Evolutionary conservation across 2,329 filamentous ascomycete species (phyloP).

Genomic region (Xylariales sp.): DNA sequence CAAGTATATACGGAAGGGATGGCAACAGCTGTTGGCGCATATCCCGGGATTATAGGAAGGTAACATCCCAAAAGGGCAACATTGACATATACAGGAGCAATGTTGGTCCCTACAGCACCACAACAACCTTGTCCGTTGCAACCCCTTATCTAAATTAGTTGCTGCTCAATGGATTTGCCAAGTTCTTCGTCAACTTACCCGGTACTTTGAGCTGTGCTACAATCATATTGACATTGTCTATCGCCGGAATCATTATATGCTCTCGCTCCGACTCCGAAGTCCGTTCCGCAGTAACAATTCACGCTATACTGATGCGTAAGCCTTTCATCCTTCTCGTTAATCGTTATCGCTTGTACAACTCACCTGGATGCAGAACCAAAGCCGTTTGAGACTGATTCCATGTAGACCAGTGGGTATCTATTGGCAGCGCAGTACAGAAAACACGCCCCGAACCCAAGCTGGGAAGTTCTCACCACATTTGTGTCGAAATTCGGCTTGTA

Average conservation of each 20-base stretch:
- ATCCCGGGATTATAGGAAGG: constrained; percentile 22
- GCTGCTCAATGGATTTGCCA: constrained; percentile 4
- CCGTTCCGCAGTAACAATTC: constrained; percentile 5
- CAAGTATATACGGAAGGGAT: constrained; percentile 12
- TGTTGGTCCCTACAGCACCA: constrained; percentile 21
- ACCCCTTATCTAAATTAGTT: constrained; percentile 12
- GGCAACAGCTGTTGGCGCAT: neutral
- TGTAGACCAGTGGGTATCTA: constrained; percentile 9
- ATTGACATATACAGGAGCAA: constrained; percentile 43
- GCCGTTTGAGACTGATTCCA: too few species aligned
- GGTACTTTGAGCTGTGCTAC: neutral
- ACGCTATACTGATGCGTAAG: constrained; percentile 8
- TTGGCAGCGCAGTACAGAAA: constrained; percentile 11
- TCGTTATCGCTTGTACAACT: neutral
- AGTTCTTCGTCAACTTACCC: constrained; percentile 4
- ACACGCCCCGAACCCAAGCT: too few species aligned
- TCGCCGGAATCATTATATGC: neutral
- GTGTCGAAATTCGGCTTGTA: constrained; percentile 5
- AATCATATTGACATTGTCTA: neutral
- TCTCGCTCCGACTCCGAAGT: constrained; percentile 5
- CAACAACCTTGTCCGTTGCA: constrained; percentile 17
- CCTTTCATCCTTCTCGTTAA: neutral
- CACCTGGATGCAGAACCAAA: neutral
- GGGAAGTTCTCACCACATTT: constrained; percentile 4
- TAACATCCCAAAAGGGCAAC: constrained; percentile 46